Percentiles rank a stretch among this genome's conserved stretches.
These are phyloP conservation scores for Calonectria pseudoturangicola DNA, from an alignment of 2,329 filamentous ascomycete species.

Conservation along the genomic window DNA sequence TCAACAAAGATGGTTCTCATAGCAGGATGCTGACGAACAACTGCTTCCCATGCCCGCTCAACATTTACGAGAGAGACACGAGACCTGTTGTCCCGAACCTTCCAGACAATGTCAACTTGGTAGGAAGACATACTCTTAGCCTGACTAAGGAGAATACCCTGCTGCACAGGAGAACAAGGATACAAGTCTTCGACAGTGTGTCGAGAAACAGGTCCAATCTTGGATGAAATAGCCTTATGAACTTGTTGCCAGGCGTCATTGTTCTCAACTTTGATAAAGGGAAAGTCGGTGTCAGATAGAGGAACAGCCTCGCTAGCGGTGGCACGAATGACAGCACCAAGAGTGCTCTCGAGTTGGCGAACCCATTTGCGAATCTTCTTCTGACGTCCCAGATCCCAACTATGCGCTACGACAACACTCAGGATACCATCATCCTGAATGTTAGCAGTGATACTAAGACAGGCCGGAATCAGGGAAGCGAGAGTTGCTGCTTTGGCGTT, in stretches of 20 bases:
- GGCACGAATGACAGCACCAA: constrained; percentile 16
- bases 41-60: constrained; percentile 21
- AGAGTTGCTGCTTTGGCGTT: constrained; percentile 1
- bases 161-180: constrained; percentile 34
- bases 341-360: constrained; percentile 25
- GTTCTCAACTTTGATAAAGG: constrained; percentile 6
- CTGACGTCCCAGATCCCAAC: constrained; percentile 35
- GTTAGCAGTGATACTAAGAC: constrained; percentile 9
- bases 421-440: constrained; percentile 21
- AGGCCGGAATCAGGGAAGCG: constrained; percentile 3
- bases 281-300: constrained; percentile 5
- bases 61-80: not conserved
- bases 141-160: constrained; percentile 38
- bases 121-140: constrained; percentile 24
- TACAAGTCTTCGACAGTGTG: constrained; percentile 34
- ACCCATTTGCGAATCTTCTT: constrained; percentile 37
- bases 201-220: constrained; percentile 6
- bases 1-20: constrained; percentile 38
- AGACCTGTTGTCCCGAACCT: constrained; percentile 7
- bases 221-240: constrained; percentile 20
- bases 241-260: constrained; percentile 33
- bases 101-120: constrained; percentile 25
- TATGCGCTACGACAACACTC: constrained; percentile 29
- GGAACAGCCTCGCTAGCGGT: constrained; percentile 17
- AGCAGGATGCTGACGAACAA: constrained; percentile 27